Conservation (phyloP, 2,329 filamentous ascomycete genomes). For the Beauveria scarabaeidicola region DNA sequence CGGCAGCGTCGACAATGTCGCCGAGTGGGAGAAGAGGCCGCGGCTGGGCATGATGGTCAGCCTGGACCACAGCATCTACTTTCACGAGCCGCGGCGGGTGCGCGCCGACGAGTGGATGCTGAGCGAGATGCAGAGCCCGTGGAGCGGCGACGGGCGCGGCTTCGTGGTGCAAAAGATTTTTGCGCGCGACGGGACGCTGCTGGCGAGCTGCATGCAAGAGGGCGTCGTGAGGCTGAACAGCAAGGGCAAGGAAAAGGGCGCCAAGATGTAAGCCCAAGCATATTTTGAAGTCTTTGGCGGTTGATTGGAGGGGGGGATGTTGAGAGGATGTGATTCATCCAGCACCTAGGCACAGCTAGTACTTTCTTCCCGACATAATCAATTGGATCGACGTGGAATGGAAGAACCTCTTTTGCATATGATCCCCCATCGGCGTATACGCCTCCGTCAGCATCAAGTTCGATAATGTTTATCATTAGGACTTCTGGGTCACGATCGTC, state of each 20-base stretch:
- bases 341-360: background rate
- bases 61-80: conserved; percentile 67
- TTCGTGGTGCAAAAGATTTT: conserved; percentile 71
- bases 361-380: background rate
- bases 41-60: conserved; percentile 78
- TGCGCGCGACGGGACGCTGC: conserved; percentile 57
- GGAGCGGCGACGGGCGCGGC: conserved; percentile 69
- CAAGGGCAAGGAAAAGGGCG: conserved; percentile 24
- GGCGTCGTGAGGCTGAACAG: conserved; percentile 44
- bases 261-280: conserved; percentile 23
- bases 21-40: conserved; percentile 43
- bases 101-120: conserved; percentile 69
- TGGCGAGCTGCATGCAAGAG: conserved; percentile 77
- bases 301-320: background rate
- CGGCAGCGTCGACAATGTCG: conserved; percentile 20
- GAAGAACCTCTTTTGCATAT: no score
- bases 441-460: no score
- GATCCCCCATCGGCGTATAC: no score
- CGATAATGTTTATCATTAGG: conserved; percentile 29
- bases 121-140: conserved; percentile 70
- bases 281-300: no score
- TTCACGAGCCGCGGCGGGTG: conserved; percentile 51
- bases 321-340: background rate
- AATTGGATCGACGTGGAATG: no score
- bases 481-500: conserved; percentile 30